Conservation (phyloP, 139 green algal genomes). For the Nannochloris sp. region DNA sequence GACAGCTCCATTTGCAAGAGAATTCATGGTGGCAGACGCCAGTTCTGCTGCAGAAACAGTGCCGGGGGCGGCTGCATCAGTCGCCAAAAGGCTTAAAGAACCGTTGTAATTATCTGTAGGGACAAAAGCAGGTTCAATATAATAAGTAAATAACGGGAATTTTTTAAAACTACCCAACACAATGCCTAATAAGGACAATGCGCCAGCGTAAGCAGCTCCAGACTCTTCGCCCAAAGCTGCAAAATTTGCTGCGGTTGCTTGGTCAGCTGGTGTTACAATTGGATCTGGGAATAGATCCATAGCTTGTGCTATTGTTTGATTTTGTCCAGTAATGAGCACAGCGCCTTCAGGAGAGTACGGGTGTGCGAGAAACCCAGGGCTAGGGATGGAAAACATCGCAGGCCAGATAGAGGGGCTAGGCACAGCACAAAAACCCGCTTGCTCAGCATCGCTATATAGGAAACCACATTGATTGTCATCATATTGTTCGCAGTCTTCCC, state of each 20-base stretch:
- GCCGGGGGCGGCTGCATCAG: not conserved
- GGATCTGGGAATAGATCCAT: slow-evolving; percentile 10
- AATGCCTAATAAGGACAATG: slow-evolving; percentile 26
- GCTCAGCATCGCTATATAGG: slow-evolving; percentile 28
- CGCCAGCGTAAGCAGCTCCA: slow-evolving; percentile 8
- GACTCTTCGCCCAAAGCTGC: not conserved
- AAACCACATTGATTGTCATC: slow-evolving; percentile 43
- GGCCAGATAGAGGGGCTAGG: slow-evolving; percentile 42
- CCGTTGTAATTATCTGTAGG: slow-evolving; percentile 1
- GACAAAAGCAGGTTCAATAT: slow-evolving; percentile 3
- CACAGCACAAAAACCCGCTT: slow-evolving; percentile 43
- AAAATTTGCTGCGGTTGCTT: not conserved
- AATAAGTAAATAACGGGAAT: not conserved
- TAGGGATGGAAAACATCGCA: slow-evolving; percentile 27
- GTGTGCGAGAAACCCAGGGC: slow-evolving; percentile 10
- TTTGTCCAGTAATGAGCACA: slow-evolving; percentile 26
- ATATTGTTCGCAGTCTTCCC: not conserved
- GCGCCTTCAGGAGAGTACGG: slow-evolving; percentile 14
- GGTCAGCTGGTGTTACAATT: not conserved
- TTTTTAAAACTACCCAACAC: slow-evolving; percentile 25
- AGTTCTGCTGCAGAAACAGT: not conserved
- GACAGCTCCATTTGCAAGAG: not conserved
- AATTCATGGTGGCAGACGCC: not conserved
- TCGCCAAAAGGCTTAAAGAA: not conserved
- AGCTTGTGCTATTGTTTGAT: not conserved